Evolutionary conservation across 495 filamentous ascomycete genomes (phyloP), one percentile per base, ranked within the genome.

Genomic region (Monascus purpureus): DNA sequence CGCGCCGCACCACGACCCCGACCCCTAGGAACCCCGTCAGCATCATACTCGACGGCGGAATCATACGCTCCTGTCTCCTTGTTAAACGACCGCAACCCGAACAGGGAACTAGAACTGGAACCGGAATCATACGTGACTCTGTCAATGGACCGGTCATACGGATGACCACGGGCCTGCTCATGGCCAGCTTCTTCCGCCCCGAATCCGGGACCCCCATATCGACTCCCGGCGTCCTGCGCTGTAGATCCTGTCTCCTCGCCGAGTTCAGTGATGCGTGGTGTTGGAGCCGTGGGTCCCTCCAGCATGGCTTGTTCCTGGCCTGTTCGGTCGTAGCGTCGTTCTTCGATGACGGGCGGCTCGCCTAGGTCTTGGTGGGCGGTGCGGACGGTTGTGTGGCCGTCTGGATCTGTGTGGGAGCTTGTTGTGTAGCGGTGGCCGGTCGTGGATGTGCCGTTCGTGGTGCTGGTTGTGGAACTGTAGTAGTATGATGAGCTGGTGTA

Each of bases 291-390:
- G 1, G 36, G 37, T 3, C 29, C 30, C 0, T 33, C 36, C 0
- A 47, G 17, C 4, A 29, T 27, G 8, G 49, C 31, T 20, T 48
- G 39, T 34, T 60, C 52, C 30, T 57, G 50, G 18, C 59, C 59
- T 3, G 46, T 47, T 7, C 38, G 37, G 37, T 63, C 55, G 37
- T 52, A 63, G 11, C 42, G 48, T 0, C 47, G 49, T 26, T 63
- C 55, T 31, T 61, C 55, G 18, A 57, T 28, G 13, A 53, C 26
- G 13, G 49, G 32, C 1, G 55, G 51, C 24, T 56, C 33, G 19
- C 59, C 59, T 1, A 63, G 41, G 14, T 57, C 56, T 35, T 63
- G 55, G 6, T 46, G 41, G 8, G 51, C 53, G 8, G 55, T 56
- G 30, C 55, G 55, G 5, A 61, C 51, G 36, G 47, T 38, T 2